A percentile compares a stretch with the other conserved stretches of the same genome.
phyloP scores from a whole-genome alignment of 805 yeast species.

The Spathaspora gorwiae region DNA sequence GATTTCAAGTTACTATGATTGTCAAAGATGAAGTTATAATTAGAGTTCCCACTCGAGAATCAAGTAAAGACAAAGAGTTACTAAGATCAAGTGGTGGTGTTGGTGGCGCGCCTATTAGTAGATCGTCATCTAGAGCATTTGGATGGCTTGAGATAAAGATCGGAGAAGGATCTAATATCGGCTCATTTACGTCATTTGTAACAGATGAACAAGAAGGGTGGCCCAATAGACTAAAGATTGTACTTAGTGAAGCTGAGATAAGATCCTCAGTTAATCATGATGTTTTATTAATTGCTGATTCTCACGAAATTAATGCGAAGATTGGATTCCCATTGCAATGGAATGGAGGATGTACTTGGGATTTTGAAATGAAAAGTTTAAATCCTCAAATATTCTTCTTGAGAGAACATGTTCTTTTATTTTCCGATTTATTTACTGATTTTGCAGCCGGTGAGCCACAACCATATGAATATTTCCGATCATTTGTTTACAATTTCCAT shows the following conservation, averaged over 20 bases:
- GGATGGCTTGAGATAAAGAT: slow-evolving; percentile 87
- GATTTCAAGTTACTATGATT: slow-evolving; percentile 51
- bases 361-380: slow-evolving; percentile 47
- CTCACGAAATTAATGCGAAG: slow-evolving; percentile 50
- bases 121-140: slow-evolving; percentile 52
- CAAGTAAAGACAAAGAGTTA: slow-evolving; percentile 60
- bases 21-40: slow-evolving; percentile 63
- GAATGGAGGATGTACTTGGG: slow-evolving; percentile 78
- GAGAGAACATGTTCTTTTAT: slow-evolving; percentile 73
- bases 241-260: slow-evolving; percentile 54
- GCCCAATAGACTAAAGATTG: slow-evolving; percentile 43
- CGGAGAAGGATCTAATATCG: slow-evolving; percentile 47
- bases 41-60: slow-evolving; percentile 80
- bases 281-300: slow-evolving; percentile 58
- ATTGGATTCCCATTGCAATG: slow-evolving; percentile 73
- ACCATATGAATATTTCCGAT: slow-evolving; percentile 74
- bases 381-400: slow-evolving; percentile 60
- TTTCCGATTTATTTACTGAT: slow-evolving; percentile 71
- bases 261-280: slow-evolving; percentile 89
- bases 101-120: slow-evolving; percentile 1
- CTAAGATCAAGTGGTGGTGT: slow-evolving; percentile 9
- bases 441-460: slow-evolving; percentile 68
- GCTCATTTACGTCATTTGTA: slow-evolving; percentile 44
- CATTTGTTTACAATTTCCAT: slow-evolving; percentile 55
- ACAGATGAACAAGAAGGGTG: slow-evolving; percentile 53